Evolutionary conservation across 306 rosid genomes (phyloP).

Genomic region (Neltuma alba): DNA sequence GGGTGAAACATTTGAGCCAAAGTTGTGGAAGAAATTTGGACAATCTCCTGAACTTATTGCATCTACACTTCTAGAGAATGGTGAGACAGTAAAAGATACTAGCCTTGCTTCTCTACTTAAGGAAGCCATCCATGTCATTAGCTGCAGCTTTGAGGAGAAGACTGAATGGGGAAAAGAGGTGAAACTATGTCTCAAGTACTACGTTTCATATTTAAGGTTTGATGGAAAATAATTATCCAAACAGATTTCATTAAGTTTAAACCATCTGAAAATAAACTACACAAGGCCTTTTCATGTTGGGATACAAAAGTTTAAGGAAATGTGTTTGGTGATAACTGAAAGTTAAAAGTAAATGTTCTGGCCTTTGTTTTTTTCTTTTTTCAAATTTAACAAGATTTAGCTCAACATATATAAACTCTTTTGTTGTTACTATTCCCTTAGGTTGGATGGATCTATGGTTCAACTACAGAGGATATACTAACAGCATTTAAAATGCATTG

Average conservation of each 20-base stretch:
- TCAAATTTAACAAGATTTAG: background rate
- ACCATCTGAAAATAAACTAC: no score
- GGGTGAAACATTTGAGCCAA: constrained; percentile 33
- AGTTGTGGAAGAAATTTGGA: constrained; percentile 66
- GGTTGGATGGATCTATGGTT: constrained; percentile 91
- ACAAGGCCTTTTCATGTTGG: no score
- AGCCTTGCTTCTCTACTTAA: constrained; percentile 58
- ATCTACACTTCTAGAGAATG: constrained; percentile 57
- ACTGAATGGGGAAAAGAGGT: constrained; percentile 95
- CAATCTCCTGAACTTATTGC: constrained; percentile 68
- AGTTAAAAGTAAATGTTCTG: background rate
- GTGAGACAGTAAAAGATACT: constrained; percentile 46
- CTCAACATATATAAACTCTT: background rate
- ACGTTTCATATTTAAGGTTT: no score
- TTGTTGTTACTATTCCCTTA: constrained; percentile 12
- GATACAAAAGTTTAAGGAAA: background rate
- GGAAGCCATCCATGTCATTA: constrained; percentile 80
- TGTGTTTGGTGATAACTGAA: background rate
- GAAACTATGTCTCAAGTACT: background rate
- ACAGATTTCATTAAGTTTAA: no score
- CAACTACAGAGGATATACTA: constrained; percentile 65
- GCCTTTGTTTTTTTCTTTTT: no score
- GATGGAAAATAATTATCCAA: no score
- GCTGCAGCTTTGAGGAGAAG: constrained; percentile 77
- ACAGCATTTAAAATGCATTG: constrained; percentile 86